These are phyloP conservation scores for Warburgia ugandensis DNA, from an alignment of 164 flowering plant genomes.

Conservation along the genomic window DNA sequence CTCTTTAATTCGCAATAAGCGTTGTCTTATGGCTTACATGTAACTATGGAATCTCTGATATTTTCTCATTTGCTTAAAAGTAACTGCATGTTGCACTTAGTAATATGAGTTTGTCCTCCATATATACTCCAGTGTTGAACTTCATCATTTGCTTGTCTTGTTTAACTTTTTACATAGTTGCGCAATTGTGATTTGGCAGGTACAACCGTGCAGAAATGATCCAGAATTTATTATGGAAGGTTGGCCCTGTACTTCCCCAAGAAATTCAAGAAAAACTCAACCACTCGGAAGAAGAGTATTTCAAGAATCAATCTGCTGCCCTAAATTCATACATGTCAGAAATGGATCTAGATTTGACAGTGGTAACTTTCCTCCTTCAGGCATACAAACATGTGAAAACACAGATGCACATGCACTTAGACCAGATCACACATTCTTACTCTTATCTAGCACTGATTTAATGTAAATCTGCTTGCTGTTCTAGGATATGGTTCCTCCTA, in stretches of 20 bases:
- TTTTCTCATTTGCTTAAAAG: background rate
- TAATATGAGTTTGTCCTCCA: background rate
- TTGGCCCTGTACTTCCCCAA: constrained; percentile 62
- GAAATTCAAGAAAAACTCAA: constrained; percentile 74
- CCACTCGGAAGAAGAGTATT: constrained; percentile 69
- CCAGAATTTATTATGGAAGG: constrained; percentile 71
- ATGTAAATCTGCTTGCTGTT: constrained; percentile 2
- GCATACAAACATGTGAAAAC: background rate
- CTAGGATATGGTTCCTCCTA: constrained; percentile 97
- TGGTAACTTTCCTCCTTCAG: constrained; percentile 39
- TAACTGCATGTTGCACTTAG: background rate
- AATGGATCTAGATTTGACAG: constrained; percentile 76
- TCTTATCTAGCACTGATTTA: background rate
- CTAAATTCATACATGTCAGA: constrained; percentile 65
- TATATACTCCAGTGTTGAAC: background rate
- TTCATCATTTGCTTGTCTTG: constrained; percentile 5
- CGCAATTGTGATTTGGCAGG: constrained; percentile 27
- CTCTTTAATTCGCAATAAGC: constrained; percentile 68
- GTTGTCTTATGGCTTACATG: constrained; percentile 76
- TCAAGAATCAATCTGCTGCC: constrained; percentile 70
- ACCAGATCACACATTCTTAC: background rate
- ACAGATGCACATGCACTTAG: background rate
- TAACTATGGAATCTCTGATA: constrained; percentile 14
- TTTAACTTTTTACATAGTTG: constrained; percentile 2
- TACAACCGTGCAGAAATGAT: constrained; percentile 75